A percentile compares a stretch with the other conserved stretches of the same genome.
These are phyloP conservation scores for Phyllosticta ampelicida DNA, from an alignment of 2,329 filamentous ascomycete species.

Conservation along the genomic window DNA sequence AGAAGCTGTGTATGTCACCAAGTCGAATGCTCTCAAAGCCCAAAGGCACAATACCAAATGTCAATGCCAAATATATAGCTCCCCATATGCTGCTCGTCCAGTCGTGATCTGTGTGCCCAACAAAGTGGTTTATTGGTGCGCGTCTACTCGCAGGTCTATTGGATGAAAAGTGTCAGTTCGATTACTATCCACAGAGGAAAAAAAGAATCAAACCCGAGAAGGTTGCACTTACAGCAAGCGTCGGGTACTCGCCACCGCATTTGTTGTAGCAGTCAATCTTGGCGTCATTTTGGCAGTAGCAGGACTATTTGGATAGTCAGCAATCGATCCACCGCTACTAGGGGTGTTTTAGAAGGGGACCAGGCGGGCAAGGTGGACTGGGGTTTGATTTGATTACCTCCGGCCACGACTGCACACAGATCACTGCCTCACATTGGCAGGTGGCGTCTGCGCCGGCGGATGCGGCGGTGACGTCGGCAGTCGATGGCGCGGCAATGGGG, in stretches of 20 bases:
- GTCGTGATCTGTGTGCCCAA: background rate
- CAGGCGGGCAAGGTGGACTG: background rate
- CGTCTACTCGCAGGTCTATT: constrained; percentile 1
- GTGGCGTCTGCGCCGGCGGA: background rate
- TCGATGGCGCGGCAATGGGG: background rate
- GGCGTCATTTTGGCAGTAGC: constrained; percentile 5
- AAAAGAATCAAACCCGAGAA: background rate
- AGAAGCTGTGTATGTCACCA: background rate
- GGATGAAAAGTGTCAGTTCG: background rate
- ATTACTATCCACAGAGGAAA: too few relatives aligned
- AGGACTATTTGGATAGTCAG: background rate
- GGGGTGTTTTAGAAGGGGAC: background rate
- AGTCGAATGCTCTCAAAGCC: background rate
- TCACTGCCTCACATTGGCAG: constrained; percentile 7
- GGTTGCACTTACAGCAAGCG: background rate
- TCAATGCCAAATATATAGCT: background rate
- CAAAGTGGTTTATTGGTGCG: background rate
- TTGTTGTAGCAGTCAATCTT: constrained; percentile 10
- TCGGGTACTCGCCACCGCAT: constrained; percentile 7
- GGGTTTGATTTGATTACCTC: background rate
- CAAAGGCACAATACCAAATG: background rate
- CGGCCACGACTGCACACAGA: constrained; percentile 9
- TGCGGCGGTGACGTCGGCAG: background rate
- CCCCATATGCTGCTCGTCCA: background rate
- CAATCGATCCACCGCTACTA: background rate